Base-by-base conservation (phyloP, 78 protist genomes). In the Planoprotostelium fungivorum region DNA sequence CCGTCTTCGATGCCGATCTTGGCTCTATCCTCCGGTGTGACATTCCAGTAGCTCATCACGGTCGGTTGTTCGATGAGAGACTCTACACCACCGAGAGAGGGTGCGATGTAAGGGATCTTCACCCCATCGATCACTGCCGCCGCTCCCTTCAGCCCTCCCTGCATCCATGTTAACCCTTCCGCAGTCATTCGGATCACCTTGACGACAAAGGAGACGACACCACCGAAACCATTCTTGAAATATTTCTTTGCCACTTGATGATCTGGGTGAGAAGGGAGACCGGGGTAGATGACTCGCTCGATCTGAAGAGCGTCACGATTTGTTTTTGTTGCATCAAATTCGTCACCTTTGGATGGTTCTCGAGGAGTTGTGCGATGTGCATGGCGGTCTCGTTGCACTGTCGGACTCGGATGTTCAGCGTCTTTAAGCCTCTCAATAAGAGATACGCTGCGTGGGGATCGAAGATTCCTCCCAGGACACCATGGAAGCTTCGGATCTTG, bases 21-120 rank as follows among this genome's bases (percentile, higher is more conserved):
- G 36, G 51, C 83, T 34, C 94, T 5, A 0, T 85, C 91, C 34
- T 88, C 94, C 28, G 36, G 37, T 0, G 91, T 38, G 73, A 90
- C 88, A 84, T 87, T 86, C 16, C 89, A 38, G 84, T 95, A 95
- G 31, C 95, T 95, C 93, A 90, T 91, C n/a, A 89, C 39, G 25
- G 94, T 87, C 25, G 95, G 94, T 84, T 88, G 94, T 38, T 88
- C 88, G 37, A 93, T 88, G 28, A 95, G 87, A 16, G 91, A 51
- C 86, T 95, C 97, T 31, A 87, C 87, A 34, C 91, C 93, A 39
- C 97, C 97, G 16, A 95, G 89, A 0, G 94, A 91, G 10, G 93
- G 95, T 0, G 97, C 97, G 34, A 90, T n/a, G 29, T 93, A 90
- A 51, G 85, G 35, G 0, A 88, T 5, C 84, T 91, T 37, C 35